Conservation (phyloP, 257 asterid genomes). For the Linaria vulgaris region DNA sequence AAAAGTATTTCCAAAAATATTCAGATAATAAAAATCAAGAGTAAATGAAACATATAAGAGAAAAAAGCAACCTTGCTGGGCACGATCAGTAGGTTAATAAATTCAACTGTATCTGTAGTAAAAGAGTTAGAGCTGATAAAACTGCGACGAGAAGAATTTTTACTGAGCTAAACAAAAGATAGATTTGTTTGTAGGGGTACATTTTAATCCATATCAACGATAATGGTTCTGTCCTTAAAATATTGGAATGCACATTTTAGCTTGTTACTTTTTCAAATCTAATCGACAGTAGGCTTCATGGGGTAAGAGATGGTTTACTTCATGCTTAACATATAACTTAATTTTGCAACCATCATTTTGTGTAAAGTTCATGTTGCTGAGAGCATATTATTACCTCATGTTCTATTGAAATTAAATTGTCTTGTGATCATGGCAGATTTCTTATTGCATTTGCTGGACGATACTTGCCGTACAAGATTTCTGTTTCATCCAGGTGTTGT, state of each 20-base stretch:
- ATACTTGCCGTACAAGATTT: conserved; percentile 54
- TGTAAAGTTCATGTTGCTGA: not conserved
- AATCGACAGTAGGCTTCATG: not conserved
- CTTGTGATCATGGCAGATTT: conserved; percentile 49
- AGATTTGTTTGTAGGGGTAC: too few relatives aligned
- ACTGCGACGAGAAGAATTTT: too few relatives aligned
- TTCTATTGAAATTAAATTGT: not conserved
- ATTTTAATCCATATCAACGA: too few relatives aligned
- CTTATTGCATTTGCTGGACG: conserved; percentile 79
- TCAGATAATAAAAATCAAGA: too few relatives aligned
- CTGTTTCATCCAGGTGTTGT: conserved; percentile 43
- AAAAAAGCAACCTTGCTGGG: too few relatives aligned
- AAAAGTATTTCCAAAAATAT: too few relatives aligned
- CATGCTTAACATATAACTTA: not conserved
- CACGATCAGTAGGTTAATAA: too few relatives aligned
- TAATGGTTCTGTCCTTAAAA: not conserved
- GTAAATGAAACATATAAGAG: too few relatives aligned
- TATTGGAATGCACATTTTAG: not conserved
- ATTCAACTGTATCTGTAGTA: too few relatives aligned
- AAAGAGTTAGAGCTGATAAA: too few relatives aligned
- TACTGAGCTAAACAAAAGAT: too few relatives aligned
- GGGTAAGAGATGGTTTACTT: not conserved
- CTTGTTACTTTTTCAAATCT: not conserved
- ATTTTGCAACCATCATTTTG: not conserved
- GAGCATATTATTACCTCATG: not conserved